Evolutionary conservation across 2,329 filamentous ascomycete species (phyloP).

Genomic region (Penicillium crustosum): DNA sequence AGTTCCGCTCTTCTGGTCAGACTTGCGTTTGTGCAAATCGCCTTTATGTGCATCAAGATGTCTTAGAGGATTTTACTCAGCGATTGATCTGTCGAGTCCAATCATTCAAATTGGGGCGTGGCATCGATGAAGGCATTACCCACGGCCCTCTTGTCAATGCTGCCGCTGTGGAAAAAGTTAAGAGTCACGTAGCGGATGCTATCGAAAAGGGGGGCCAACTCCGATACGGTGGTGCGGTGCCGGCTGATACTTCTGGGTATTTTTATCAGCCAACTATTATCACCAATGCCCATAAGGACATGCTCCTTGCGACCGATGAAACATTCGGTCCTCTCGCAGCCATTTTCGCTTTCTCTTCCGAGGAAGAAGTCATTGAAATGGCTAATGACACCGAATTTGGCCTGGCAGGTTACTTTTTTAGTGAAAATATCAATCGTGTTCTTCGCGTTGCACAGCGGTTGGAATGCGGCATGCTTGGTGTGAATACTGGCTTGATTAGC

Average conservation of each 20-base stretch:
- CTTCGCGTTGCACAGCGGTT: neutral
- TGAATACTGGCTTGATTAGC: constrained; percentile 1
- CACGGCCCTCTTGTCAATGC: constrained; percentile 9
- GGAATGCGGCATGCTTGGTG: constrained; percentile 1
- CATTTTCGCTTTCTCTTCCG: neutral
- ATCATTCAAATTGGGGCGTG: neutral
- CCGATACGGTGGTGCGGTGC: too few relatives aligned
- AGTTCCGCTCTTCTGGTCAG: constrained; percentile 15
- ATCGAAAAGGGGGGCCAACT: neutral
- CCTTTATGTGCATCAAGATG: constrained; percentile 17
- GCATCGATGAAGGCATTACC: neutral
- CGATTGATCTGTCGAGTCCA: neutral
- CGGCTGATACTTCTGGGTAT: too few relatives aligned
- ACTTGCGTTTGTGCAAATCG: constrained; percentile 18
- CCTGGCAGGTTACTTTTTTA: constrained; percentile 4
- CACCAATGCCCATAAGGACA: neutral
- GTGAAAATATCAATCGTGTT: neutral
- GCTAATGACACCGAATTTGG: constrained; percentile 1
- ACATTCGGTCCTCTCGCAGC: neutral
- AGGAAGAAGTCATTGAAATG: neutral
- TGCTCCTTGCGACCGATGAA: neutral
- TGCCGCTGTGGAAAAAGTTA: constrained; percentile 4
- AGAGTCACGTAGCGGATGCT: constrained; percentile 2
- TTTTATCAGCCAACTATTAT: too few relatives aligned
- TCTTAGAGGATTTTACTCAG: constrained; percentile 5